Evolutionary conservation across 352 stramenopile species (phyloP).

Genomic region (Pythium coloratum): DNA sequence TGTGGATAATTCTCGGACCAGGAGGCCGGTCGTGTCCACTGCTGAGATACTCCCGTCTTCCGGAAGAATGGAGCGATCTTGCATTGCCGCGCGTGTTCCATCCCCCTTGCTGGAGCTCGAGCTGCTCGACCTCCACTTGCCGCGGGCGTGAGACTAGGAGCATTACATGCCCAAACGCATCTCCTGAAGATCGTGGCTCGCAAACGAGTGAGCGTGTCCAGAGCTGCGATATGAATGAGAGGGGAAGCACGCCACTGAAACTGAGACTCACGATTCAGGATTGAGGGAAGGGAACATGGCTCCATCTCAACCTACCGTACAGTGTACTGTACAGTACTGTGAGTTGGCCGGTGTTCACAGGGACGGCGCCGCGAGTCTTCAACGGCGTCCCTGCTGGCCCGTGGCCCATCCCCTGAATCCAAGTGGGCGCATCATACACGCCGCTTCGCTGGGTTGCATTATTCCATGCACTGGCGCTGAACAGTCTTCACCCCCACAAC

Average conservation of each 20-base stretch:
- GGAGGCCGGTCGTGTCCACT: conserved; percentile 12
- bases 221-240: conserved; percentile 19
- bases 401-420: too few relatives aligned
- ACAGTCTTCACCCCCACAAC: too few relatives aligned
- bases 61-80: background rate
- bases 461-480: too few relatives aligned
- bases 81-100: background rate
- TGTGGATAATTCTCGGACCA: background rate
- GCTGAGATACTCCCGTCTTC: conserved; percentile 8
- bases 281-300: background rate
- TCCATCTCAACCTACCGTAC: background rate
- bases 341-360: too few relatives aligned
- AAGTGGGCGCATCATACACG: too few relatives aligned
- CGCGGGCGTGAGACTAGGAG: background rate
- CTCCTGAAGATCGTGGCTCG: background rate
- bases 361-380: too few relatives aligned
- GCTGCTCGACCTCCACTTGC: background rate
- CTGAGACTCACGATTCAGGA: background rate
- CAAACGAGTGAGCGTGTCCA: conserved; percentile 9
- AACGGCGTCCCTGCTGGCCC: too few relatives aligned
- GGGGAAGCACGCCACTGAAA: background rate
- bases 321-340: background rate
- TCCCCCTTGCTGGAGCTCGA: background rate
- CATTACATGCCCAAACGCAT: background rate
- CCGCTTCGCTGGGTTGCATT: too few relatives aligned